phyloP scores from a whole-genome alignment of 441 rosid genomes.

The Pelargonium cotyledonis region DNA sequence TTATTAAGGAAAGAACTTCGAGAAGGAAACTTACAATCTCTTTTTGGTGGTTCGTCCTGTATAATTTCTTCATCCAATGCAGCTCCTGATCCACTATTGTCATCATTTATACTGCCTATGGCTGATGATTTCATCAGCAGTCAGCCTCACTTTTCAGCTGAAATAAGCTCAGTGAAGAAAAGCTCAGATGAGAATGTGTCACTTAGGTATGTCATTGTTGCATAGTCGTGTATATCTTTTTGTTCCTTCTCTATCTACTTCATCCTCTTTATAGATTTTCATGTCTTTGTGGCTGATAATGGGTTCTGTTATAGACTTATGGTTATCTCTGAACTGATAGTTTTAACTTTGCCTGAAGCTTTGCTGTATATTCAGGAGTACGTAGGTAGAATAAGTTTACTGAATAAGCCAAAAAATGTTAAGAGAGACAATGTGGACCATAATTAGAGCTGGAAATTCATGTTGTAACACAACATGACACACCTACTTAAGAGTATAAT shows the following conservation, averaged over 20 bases:
- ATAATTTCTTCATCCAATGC: slow-evolving; percentile 57
- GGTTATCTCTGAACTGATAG: too few species aligned
- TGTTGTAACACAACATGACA: too few species aligned
- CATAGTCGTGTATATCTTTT: not conserved
- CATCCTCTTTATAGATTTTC: not conserved
- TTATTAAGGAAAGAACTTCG: slow-evolving; percentile 79
- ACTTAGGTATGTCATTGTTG: slow-evolving; percentile 39
- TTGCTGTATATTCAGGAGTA: too few species aligned
- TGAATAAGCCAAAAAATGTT: too few species aligned
- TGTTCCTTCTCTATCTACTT: not conserved
- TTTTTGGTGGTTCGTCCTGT: slow-evolving; percentile 66
- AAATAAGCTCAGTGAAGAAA: slow-evolving; percentile 48
- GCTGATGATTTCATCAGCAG: slow-evolving; percentile 42
- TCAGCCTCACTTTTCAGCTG: slow-evolving; percentile 38
- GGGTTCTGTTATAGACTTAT: too few species aligned
- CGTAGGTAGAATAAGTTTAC: too few species aligned
- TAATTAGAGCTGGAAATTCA: too few species aligned
- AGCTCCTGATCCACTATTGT: slow-evolving; percentile 79
- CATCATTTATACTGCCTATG: slow-evolving; percentile 79
- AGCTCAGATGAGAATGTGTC: slow-evolving; percentile 32
- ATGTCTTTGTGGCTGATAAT: not conserved
- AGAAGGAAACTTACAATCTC: slow-evolving; percentile 76
- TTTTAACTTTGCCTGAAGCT: too few species aligned
- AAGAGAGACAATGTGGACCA: too few species aligned
- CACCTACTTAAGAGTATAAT: too few species aligned